These are phyloP conservation scores for Austroboletus novae-zelandiae DNA, from an alignment of 1,284 basidiomycete genomes.

Conservation along the genomic window DNA sequence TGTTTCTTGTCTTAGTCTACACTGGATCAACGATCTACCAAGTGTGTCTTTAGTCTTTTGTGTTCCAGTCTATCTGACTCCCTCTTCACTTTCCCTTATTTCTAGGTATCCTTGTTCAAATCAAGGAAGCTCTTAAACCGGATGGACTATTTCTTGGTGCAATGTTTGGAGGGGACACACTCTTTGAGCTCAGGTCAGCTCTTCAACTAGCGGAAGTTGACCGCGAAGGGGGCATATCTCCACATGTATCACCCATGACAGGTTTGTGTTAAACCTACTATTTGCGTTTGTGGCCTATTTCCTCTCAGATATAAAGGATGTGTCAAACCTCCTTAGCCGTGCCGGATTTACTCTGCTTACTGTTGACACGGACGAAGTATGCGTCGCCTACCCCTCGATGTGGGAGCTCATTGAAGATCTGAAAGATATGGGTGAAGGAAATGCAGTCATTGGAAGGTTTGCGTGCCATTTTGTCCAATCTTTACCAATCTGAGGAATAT, in stretches of 20 bases:
- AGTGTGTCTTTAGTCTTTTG: slow-evolving; percentile 44
- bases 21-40: slow-evolving; percentile 98
- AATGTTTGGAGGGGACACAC: slow-evolving; percentile 93
- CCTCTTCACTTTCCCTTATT: not conserved
- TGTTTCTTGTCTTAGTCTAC: slow-evolving; percentile 87
- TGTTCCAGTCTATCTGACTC: not conserved
- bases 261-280: slow-evolving; percentile 45
- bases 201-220: slow-evolving; percentile 95
- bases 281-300: slow-evolving; percentile 3
- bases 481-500: not conserved
- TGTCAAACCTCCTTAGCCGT: slow-evolving; percentile 87
- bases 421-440: slow-evolving; percentile 94
- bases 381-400: slow-evolving; percentile 90
- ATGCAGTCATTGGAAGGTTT: slow-evolving; percentile 83
- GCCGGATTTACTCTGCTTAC: slow-evolving; percentile 95
- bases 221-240: slow-evolving; percentile 93
- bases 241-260: slow-evolving; percentile 96
- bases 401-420: slow-evolving; percentile 96
- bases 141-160: slow-evolving; percentile 96
- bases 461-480: slow-evolving; percentile 9
- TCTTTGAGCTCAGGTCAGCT: slow-evolving; percentile 90
- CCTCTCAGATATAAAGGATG: slow-evolving; percentile 80
- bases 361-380: slow-evolving; percentile 93
- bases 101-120: slow-evolving; percentile 82
- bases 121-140: slow-evolving; percentile 81